A percentile compares a stretch with the other conserved stretches of the same genome.
phyloP scores from a whole-genome alignment of 2,329 filamentous ascomycete species.

The Fusarium fracticaudum region DNA sequence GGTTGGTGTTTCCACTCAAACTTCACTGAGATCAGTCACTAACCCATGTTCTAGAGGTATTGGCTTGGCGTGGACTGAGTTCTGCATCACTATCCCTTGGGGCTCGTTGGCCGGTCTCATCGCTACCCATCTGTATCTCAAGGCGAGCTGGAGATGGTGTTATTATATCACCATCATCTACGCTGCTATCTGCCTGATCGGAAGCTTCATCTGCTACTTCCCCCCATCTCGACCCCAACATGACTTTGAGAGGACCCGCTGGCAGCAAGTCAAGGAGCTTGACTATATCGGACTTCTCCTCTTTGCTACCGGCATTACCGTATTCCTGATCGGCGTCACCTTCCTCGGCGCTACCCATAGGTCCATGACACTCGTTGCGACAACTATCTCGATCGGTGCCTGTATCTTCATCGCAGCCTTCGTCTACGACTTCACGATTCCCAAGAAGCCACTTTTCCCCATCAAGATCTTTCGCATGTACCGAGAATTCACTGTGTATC shows the following conservation, averaged over 20 bases:
- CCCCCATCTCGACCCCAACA: conserved; percentile 6
- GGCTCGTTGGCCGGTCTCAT: background rate
- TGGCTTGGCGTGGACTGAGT: conserved; percentile 7
- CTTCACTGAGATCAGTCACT: background rate
- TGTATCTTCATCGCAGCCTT: conserved; percentile 7
- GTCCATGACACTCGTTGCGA: conserved; percentile 1
- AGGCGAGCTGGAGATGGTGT: conserved; percentile 10
- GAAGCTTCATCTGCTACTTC: conserved; percentile 13
- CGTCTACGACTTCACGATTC: conserved; percentile 7
- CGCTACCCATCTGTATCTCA: conserved; percentile 5
- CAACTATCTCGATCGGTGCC: background rate
- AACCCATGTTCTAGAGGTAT: background rate
- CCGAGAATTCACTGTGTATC: conserved; percentile 8
- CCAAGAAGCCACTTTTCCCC: background rate
- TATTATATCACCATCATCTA: conserved; percentile 15
- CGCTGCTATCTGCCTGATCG: background rate
- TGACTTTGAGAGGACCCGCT: conserved; percentile 12
- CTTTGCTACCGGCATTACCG: background rate
- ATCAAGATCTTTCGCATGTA: conserved; percentile 5
- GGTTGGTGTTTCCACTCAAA: background rate
- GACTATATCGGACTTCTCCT: conserved; percentile 12
- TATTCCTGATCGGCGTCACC: background rate
- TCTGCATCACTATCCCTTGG: conserved; percentile 10
- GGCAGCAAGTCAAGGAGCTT: conserved; percentile 12
- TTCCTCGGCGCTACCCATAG: conserved; percentile 1